Evolutionary conservation across 2,329 filamentous ascomycete species (phyloP), one percentile per base, ranked within the genome.

Genomic region (Trichoderma sp.): DNA sequence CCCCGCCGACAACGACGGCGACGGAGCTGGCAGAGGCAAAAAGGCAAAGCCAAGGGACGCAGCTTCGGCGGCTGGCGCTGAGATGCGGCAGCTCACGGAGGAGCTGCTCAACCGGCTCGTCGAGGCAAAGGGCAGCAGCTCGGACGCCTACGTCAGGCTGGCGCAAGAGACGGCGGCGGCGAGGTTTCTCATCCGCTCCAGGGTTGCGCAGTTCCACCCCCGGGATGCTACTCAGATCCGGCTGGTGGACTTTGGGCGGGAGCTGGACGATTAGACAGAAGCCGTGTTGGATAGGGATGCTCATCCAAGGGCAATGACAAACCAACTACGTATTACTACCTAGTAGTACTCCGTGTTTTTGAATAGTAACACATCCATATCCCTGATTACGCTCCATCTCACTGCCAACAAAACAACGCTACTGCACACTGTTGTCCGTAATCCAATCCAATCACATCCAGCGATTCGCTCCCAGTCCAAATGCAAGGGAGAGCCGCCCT

Each of bases 201-300:
- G 89, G 73, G 87, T 89, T 48, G 89, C 89, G 3, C 84, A 88
- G 72, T 89, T 90, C 71, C 87, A 91, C 72, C 87, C 87, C 3
- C 85, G 81, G 70, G 88, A 90, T 77, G 87, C 88, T 15, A 85
- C 81, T 50, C 83, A 79, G 74, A 76, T 91, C 61, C 83, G 85
- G 59, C 76, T 90, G 56, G 78, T 90, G 56, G 87, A 90, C 75
- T 90, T 90, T 80, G 88, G 87, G 17, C 84, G 85, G 68, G 87
- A 89, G 70, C 74, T 90, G 70, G 87, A 89, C 58, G 83, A 67
- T 84, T 73, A 87, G 34, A 10, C 48, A 3, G 4, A n/a, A 37
- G 10, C 12, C 27, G 32, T 2, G 4, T 45, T 45, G 39, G 39
- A 45, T 19, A 45, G 8, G 8, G 17, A 45, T 7, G 7, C 29